Percentiles rank a stretch among this genome's conserved stretches.
phyloP scores from a whole-genome alignment of 805 yeast genomes.

The Pichia exigua region DNA sequence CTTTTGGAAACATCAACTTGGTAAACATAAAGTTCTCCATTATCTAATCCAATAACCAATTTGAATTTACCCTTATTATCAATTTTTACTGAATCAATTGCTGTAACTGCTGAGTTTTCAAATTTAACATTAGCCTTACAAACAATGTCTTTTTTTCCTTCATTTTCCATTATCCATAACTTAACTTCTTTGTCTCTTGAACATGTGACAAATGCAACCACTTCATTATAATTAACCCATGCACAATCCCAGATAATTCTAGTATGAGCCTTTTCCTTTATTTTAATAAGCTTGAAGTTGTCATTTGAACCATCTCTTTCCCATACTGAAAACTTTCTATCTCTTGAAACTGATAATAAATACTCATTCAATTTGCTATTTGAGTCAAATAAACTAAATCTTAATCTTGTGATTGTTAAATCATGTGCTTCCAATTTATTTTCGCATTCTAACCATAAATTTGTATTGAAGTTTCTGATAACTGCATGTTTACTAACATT shows the following conservation, averaged over 20 bases:
- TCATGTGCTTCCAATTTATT: slow-evolving; percentile 64
- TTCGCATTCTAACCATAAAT: slow-evolving; percentile 51
- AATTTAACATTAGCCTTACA: slow-evolving; percentile 37
- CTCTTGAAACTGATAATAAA: slow-evolving; percentile 72
- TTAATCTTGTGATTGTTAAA: slow-evolving; percentile 76
- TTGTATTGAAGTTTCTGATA: slow-evolving; percentile 62
- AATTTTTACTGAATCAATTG: slow-evolving; percentile 43
- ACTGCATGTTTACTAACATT: slow-evolving; percentile 81
- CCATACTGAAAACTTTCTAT: slow-evolving; percentile 81
- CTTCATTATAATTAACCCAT: slow-evolving; percentile 59
- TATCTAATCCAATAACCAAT: slow-evolving; percentile 64
- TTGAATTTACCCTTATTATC: slow-evolving; percentile 27
- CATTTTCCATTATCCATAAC: slow-evolving; percentile 43
- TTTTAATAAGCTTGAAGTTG: slow-evolving; percentile 20
- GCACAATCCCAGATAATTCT: slow-evolving; percentile 94
- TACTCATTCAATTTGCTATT: slow-evolving; percentile 32
- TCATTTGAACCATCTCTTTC: slow-evolving; percentile 26
- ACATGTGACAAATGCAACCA: slow-evolving; percentile 60
- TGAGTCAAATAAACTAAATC: slow-evolving; percentile 60
- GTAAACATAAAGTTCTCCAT: slow-evolving; percentile 49
- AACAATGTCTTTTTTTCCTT: slow-evolving; percentile 23
- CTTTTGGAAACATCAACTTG: slow-evolving; percentile 24
- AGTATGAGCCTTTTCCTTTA: slow-evolving; percentile 67
- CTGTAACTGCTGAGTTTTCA: slow-evolving; percentile 48
- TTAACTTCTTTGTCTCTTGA: slow-evolving; percentile 78